Conservation (phyloP, 805 yeast species). For the Starmerella powellii region DNA sequence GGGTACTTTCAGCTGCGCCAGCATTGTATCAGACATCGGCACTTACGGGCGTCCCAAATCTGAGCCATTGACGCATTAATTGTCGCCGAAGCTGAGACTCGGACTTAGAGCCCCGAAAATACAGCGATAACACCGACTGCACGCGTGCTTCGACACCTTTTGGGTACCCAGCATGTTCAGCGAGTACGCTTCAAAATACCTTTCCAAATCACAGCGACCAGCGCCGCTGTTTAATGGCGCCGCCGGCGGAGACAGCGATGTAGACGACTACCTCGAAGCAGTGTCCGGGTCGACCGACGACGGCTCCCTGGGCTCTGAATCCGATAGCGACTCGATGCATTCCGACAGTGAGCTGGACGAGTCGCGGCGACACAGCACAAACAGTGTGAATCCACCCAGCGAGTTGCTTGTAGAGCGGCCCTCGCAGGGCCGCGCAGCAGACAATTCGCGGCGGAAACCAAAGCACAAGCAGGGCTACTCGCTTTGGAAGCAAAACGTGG, state of each 20-base stretch:
- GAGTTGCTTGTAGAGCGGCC: slow-evolving; percentile 26
- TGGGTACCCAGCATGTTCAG: slow-evolving; percentile 17
- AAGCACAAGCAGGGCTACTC: slow-evolving; percentile 11
- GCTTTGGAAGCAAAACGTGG: slow-evolving; percentile 12
- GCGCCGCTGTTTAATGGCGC: slow-evolving; percentile 24
- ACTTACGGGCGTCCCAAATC: too few relatives aligned
- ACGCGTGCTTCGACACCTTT: too few relatives aligned
- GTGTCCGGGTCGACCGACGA: slow-evolving; percentile 15
- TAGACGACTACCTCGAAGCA: slow-evolving; percentile 21
- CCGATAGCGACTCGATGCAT: slow-evolving; percentile 12
- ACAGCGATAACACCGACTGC: too few relatives aligned
- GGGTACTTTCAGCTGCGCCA: too few relatives aligned
- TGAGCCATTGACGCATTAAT: too few relatives aligned
- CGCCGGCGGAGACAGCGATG: slow-evolving; percentile 18
- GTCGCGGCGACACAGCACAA: slow-evolving; percentile 3
- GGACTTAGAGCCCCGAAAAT: too few relatives aligned
- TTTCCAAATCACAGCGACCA: slow-evolving; percentile 28
- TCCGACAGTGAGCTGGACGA: slow-evolving; percentile 6
- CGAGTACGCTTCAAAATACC: slow-evolving; percentile 29
- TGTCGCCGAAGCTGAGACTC: too few relatives aligned
- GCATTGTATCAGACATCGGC: too few relatives aligned
- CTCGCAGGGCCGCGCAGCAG: not conserved
- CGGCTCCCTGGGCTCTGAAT: slow-evolving; percentile 8
- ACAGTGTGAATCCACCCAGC: slow-evolving; percentile 21
- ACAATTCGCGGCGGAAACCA: slow-evolving; percentile 4